Evolutionary conservation across 768 basidiomycete species (phyloP), one percentile per base, ranked within the genome.

Genomic region (Agrocybe praecox): DNA sequence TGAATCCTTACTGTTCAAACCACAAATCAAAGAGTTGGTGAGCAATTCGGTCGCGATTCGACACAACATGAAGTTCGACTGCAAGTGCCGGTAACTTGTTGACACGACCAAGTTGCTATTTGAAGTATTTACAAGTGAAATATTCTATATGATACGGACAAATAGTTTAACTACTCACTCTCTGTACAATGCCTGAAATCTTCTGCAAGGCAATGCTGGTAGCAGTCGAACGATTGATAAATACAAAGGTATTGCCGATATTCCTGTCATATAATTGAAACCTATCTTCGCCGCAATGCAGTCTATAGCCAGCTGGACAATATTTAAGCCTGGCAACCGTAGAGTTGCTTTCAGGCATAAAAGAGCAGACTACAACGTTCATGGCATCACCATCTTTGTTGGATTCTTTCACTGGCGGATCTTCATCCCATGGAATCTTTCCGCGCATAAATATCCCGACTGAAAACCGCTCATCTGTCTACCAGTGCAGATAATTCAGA

Each of bases 11-110:
- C 87, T 86, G 83, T 33, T 87, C 83, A 63, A 86, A 84, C 71
- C 85, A 85, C 32, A 88, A 65, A 64, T 89, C 87, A 59, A 89
- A 88, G 0, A 85, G 65, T 68, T 87, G 85, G 62, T 87, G 85
- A 0, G 86, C 83, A 2, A 86, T 72, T 10, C 84, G 79, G 66
- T 88, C 87, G 12, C 86, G 73, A 63, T 88, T 87, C 0, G 87
- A 88, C 10, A 88, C 80, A 4, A 89, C 87, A 64, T 88, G 87
- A 8, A 88, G 76, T 58, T 89, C 87, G 34, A 88, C 77, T 6
- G 74, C 75, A 11, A 71, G 69, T 0, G 86, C 76, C 0, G 84
- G 79, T 0, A 79, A 71, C 34, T 81, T 78, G 47, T 81, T 76
- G 22, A 89, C 65, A 40, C 83, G 71, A 5, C 87, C 87, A 11